Evolutionary conservation across 2,329 filamentous ascomycete species (phyloP).

Genomic region (Cercospora berteroae): DNA sequence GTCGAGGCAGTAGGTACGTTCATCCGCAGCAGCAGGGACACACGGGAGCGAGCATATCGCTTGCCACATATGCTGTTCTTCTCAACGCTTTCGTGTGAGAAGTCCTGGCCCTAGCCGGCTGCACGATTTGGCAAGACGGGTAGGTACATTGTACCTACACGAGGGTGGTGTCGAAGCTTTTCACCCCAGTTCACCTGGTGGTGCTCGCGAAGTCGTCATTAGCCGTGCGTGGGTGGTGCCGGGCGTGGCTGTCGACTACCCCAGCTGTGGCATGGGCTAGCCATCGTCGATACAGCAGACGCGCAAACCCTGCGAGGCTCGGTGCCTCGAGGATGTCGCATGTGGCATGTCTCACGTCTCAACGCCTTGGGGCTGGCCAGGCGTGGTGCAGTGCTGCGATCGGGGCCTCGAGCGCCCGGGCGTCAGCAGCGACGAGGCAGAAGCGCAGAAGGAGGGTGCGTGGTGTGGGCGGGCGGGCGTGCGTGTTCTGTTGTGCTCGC

Average conservation of each 20-base stretch:
- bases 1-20: background rate
- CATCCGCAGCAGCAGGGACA: background rate
- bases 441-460: background rate
- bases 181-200: constrained; percentile 15
- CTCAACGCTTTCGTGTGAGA: constrained; percentile 15
- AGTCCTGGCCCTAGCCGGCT: constrained; percentile 6
- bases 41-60: constrained; percentile 5
- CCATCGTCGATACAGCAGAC: constrained; percentile 27
- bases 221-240: constrained; percentile 20
- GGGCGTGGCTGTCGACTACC: constrained; percentile 17
- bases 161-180: constrained; percentile 29
- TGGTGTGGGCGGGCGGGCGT: background rate
- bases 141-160: constrained; percentile 8
- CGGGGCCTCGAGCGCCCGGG: background rate
- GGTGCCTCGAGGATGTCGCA: constrained; percentile 13
- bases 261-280: constrained; percentile 19
- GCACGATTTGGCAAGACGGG: constrained; percentile 21
- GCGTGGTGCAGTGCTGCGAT: constrained; percentile 1
- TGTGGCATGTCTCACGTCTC: constrained; percentile 22
- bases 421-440: background rate
- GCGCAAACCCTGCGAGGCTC: background rate
- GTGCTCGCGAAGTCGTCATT: constrained; percentile 31
- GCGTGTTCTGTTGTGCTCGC: background rate
- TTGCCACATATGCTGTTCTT: constrained; percentile 1
- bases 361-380: constrained; percentile 17